Evolutionary conservation across 2,329 filamentous ascomycete species (phyloP), one percentile per base, ranked within the genome.

Genomic region (Cladophialophora bantiana): DNA sequence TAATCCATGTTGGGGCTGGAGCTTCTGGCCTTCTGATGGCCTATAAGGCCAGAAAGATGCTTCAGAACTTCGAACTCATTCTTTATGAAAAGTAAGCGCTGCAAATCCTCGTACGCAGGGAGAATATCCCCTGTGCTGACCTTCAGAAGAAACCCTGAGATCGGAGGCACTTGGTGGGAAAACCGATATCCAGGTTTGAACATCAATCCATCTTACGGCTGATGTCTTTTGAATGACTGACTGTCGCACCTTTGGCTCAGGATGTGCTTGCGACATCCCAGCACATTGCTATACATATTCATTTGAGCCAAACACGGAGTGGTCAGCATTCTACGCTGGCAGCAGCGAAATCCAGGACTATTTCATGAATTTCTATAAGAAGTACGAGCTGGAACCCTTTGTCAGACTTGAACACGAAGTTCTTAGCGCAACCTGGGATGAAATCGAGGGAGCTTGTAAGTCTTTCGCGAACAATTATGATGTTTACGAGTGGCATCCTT

Each of bases 241-340:
- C 26, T 26, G 26, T 26, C 26, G 26, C 26, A 26, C 26, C 26
- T 26, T 3, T 26, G 26, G 26, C 26, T 26, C 26, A 12, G 63
- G 63, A 5, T 62, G 62, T 53, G 58, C 62, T 20, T 68, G 66
- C 48, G 81, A 84, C 70, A 82, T 83, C 36, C 66, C 69, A 4
- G 60, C 69, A n/a, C 67, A 67, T 26, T 62, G 58, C 7, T 69
- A 71, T 50, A 65, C 64, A 2, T 69, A 59, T 55, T 59, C 69
- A 1, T 71, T 67, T 32, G 54, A 67, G 12, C 60, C 60, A 4
- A 76, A 74, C 48, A 58, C 71, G 3, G 61, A 73, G 38, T 74
- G 71, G 65, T 68, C 59, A 1, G 45, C 59, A 2, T 72, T 64
- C 54, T 76, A 74, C 50, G 71, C 70, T 65, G 68, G 4, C 42